Evolutionary conservation across 2,329 filamentous ascomycete genomes (phyloP), one percentile per base, ranked within the genome.

Genomic region (Fusarium udum): DNA sequence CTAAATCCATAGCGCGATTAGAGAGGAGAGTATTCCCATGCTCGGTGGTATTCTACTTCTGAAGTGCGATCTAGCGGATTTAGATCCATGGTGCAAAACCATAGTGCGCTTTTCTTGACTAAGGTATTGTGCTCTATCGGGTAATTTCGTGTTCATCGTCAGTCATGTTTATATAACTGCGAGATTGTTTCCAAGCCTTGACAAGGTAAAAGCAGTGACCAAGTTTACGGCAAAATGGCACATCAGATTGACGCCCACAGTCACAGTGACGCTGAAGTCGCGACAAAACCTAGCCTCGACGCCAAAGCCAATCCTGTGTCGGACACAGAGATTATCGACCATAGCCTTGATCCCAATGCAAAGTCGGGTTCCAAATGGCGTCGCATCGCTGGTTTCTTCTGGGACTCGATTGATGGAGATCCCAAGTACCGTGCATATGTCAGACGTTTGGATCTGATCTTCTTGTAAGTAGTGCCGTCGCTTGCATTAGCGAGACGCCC

Each of bases 121-220:
- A 22, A 37, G 22, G 11, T 52, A 15, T 31, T 22, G n/a, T 22
- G 7, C 49, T 24, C 13, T 52, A 10, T 52, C 49, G 49, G 49
- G 49, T 32, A 52, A 52, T 52, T 34, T 52, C 32, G 49, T 52
- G 49, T 52, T 26, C 49, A 52, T 34, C 28, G 26, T 14, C 32
- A 52, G 31, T 18, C 28, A 52, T 24, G n/a, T 37, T 34, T 52
- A 52, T 52, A 52, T 22, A 52, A 52, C 49, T 52, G 11, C 16
- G 5, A 51, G 46, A 51, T 51, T 34, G 22, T n/a, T n/a, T 24
- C 46, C 20, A 5, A 14, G 20, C 20, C 26, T 26, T 26, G 26
- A 26, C 26, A 26, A 26, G 26, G 26, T 26, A 26, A 26, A 26
- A 26, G 26, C 26, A 26, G 26, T 26, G 26, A 26, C 26, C 26